Percentiles rank a stretch among this genome's conserved stretches.
These are phyloP conservation scores for Zymoseptoria crescenta DNA, from an alignment of 2,329 filamentous ascomycete species.

Conservation along the genomic window DNA sequence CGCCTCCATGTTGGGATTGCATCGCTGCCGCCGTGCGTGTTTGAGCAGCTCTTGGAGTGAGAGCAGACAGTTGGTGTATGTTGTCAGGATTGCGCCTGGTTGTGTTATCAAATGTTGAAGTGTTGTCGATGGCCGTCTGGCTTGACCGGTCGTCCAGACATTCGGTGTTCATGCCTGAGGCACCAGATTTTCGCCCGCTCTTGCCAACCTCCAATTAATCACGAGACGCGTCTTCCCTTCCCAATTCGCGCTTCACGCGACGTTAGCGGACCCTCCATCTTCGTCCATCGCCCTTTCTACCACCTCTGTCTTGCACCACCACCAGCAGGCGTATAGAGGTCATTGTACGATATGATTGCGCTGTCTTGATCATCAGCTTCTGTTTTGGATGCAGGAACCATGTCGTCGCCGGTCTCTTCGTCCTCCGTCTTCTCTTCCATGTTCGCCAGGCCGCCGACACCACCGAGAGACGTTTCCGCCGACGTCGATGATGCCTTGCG, in stretches of 20 bases:
- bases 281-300: background rate
- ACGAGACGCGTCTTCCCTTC: background rate
- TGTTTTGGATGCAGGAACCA: slow-evolving; percentile 2
- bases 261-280: background rate
- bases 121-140: background rate
- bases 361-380: background rate
- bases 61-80: too few relatives aligned
- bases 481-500: slow-evolving; percentile 27
- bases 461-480: slow-evolving; percentile 43
- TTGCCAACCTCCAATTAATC: background rate
- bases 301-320: background rate
- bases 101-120: background rate
- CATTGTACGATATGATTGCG: background rate
- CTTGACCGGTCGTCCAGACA: background rate
- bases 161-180: background rate
- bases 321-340: background rate
- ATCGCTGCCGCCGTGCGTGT: slow-evolving; percentile 23
- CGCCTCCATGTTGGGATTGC: slow-evolving; percentile 19
- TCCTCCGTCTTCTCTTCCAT: slow-evolving; percentile 37
- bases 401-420: slow-evolving; percentile 12
- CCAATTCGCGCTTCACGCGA: background rate
- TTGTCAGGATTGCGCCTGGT: too few relatives aligned
- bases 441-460: slow-evolving; percentile 48
- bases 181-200: background rate
- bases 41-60: background rate